Evolutionary conservation across 2,329 filamentous ascomycete genomes (phyloP).

Genomic region (Ascochyta viciae-villosae): DNA sequence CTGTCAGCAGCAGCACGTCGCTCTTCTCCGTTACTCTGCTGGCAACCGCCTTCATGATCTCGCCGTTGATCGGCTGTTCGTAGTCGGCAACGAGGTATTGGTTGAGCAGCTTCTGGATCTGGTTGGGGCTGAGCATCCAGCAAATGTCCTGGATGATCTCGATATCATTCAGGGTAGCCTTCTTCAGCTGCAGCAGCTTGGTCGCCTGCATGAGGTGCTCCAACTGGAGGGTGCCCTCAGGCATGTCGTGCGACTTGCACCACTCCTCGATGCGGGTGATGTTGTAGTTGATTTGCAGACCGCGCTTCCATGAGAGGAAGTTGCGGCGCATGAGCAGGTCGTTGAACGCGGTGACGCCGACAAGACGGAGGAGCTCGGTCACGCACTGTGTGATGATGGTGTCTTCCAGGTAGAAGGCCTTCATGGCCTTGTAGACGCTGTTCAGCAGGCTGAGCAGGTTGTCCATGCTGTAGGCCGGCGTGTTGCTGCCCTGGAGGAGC

Average conservation of each 20-base stretch:
- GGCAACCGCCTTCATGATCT: slow-evolving; percentile 99
- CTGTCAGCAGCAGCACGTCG: slow-evolving; percentile 89
- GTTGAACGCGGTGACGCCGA: slow-evolving; percentile 98
- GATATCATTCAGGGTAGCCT: slow-evolving; percentile 97
- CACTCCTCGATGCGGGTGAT: slow-evolving; percentile 99
- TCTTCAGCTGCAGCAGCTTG: slow-evolving; percentile 97
- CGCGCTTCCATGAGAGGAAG: slow-evolving; percentile 99
- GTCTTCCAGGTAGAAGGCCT: slow-evolving; percentile 96
- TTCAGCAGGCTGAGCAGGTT: slow-evolving; percentile 94
- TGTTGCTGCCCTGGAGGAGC: slow-evolving; percentile 86
- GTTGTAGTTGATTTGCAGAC: slow-evolving; percentile 99
- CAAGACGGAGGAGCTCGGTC: slow-evolving; percentile 88
- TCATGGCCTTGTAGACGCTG: slow-evolving; percentile 98
- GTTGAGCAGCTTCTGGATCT: slow-evolving; percentile 98
- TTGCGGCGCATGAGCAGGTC: slow-evolving; percentile 97
- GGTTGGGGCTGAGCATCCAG: slow-evolving; percentile 99
- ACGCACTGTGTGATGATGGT: slow-evolving; percentile 95
- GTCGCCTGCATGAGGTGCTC: slow-evolving; percentile 99
- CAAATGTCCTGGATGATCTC: slow-evolving; percentile 99
- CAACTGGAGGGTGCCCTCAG: slow-evolving; percentile 93
- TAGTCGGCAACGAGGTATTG: slow-evolving; percentile 99
- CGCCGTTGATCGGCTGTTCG: slow-evolving; percentile 98
- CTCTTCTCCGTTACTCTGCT: slow-evolving; percentile 98
- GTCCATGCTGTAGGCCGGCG: slow-evolving; percentile 99
- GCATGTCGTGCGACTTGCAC: slow-evolving; percentile 99